phyloP scores from a whole-genome alignment of 2,329 filamentous ascomycete species.

The Bipolaris oryzae region DNA sequence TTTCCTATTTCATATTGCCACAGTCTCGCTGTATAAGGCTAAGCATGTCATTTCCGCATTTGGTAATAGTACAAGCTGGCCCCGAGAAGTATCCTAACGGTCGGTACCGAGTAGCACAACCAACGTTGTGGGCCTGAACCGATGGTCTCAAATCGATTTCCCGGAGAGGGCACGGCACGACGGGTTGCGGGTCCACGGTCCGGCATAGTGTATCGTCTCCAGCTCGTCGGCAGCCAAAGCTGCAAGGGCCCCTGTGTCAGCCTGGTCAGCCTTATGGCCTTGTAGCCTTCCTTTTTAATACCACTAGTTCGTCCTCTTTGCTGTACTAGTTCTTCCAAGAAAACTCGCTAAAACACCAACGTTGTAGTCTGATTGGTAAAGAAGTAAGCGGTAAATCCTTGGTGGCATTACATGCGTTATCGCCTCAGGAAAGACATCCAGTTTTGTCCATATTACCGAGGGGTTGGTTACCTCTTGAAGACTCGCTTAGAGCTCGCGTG shows the following conservation, averaged over 20 bases:
- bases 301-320: not conserved
- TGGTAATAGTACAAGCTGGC: not conserved
- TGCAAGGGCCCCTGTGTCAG: slow-evolving; percentile 7
- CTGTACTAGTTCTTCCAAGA: slow-evolving; percentile 1
- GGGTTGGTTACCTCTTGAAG: too few species aligned
- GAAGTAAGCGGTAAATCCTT: too few species aligned
- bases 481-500: too few species aligned
- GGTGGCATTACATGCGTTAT: too few species aligned
- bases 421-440: too few species aligned
- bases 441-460: too few species aligned
- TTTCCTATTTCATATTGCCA: not conserved
- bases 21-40: too few species aligned
- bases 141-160: slow-evolving; percentile 1
- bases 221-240: not conserved
- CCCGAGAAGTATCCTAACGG: slow-evolving; percentile 3
- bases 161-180: slow-evolving; percentile 14
- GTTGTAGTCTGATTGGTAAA: too few species aligned
- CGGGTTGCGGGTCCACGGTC: slow-evolving; percentile 4
- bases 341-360: not conserved
- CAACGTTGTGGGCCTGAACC: slow-evolving; percentile 5
- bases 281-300: not conserved
- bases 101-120: slow-evolving; percentile 3
- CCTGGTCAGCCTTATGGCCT: not conserved
- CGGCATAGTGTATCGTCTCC: slow-evolving; percentile 8
- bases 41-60: not conserved